Percentiles rank a stretch among this genome's conserved stretches.
These are phyloP conservation scores for Septoria linicola DNA, from an alignment of 2,329 filamentous ascomycete genomes.

Conservation along the genomic window DNA sequence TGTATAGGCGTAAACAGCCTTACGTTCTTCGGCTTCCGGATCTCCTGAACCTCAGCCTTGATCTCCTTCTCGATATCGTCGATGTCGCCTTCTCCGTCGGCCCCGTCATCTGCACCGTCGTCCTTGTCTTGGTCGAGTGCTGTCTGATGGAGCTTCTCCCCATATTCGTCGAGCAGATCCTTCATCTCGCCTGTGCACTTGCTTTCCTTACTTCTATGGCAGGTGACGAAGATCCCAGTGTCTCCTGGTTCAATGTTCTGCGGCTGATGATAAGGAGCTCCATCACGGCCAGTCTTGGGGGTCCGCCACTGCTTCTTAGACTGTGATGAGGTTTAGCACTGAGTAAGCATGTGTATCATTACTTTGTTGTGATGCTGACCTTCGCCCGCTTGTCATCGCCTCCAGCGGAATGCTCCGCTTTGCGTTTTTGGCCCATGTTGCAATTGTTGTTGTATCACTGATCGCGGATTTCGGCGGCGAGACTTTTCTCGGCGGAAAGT, in stretches of 20 bases:
- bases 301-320: constrained; percentile 48
- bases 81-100: constrained; percentile 41
- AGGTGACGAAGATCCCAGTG: constrained; percentile 75
- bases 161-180: constrained; percentile 65
- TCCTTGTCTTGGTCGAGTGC: constrained; percentile 39
- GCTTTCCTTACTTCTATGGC: constrained; percentile 67
- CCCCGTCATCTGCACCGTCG: constrained; percentile 36
- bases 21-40: constrained; percentile 54
- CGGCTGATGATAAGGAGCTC: constrained; percentile 23
- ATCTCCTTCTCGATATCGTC: constrained; percentile 72
- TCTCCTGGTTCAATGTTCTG: constrained; percentile 64
- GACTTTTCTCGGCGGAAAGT: constrained; percentile 3
- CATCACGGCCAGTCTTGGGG: constrained; percentile 37
- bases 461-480: not conserved
- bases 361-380: not conserved
- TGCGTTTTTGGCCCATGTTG: constrained; percentile 14
- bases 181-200: constrained; percentile 68
- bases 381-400: constrained; percentile 6
- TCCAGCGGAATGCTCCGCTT: constrained; percentile 2
- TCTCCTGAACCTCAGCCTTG: constrained; percentile 65
- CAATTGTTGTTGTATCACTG: not conserved
- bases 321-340: constrained; percentile 26
- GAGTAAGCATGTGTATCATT: not conserved
- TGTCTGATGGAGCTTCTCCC: constrained; percentile 53
- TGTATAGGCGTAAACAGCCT: constrained; percentile 55